Evolutionary conservation across 148 eudicot genomes (phyloP).

Genomic region (Suaeda aralocaspica): DNA sequence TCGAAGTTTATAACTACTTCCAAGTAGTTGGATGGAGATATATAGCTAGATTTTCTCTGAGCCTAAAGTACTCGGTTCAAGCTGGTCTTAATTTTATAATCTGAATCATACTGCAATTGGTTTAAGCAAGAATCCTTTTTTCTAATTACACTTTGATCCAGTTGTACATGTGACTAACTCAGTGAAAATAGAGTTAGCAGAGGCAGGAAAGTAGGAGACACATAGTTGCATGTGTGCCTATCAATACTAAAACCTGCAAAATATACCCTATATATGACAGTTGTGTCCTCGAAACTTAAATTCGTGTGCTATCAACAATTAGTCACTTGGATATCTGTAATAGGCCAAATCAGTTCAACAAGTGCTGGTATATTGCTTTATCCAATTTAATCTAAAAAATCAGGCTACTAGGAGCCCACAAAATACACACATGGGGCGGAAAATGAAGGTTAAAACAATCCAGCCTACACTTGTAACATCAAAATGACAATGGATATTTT

Average conservation of each 20-base stretch:
- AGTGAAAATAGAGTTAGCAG: background rate
- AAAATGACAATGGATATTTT: background rate
- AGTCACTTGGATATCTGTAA: too few species aligned
- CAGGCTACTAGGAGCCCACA: background rate
- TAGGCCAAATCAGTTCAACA: too few species aligned
- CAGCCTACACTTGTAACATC: background rate
- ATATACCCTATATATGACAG: too few species aligned
- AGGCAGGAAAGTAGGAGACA: background rate
- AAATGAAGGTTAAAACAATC: background rate
- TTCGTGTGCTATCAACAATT: background rate
- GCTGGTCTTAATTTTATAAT: background rate
- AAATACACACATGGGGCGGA: background rate
- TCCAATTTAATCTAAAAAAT: too few species aligned
- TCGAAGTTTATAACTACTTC: background rate
- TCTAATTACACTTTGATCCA: background rate
- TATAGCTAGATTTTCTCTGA: background rate
- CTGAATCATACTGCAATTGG: background rate
- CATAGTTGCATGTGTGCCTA: background rate
- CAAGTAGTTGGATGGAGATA: background rate
- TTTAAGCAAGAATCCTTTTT: background rate
- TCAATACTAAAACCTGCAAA: background rate
- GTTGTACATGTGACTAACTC: background rate
- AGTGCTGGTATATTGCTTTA: too few species aligned
- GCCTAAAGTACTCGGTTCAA: background rate
- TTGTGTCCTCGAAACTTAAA: background rate